Evolutionary conservation across 305 asterid genomes (phyloP).

Genomic region (Euphrasia arctica): DNA sequence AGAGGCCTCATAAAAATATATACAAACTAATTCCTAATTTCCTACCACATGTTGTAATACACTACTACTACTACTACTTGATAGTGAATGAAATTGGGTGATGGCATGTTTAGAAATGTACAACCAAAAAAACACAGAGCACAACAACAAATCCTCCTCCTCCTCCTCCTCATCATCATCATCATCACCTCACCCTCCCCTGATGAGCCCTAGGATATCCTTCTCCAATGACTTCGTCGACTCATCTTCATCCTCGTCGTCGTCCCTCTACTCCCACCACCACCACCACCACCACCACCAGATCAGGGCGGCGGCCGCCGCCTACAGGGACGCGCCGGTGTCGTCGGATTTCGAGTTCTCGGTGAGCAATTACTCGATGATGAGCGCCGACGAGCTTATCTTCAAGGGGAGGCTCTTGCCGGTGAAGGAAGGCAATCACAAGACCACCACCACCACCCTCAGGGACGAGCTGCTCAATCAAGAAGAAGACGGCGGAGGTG

Average conservation of each 20-base stretch:
- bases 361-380: conserved; percentile 60
- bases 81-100: background rate
- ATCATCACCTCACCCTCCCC: conserved; percentile 33
- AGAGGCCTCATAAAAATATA: no score
- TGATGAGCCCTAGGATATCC: conserved; percentile 80
- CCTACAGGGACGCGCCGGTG: conserved; percentile 66
- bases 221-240: conserved; percentile 85
- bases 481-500: background rate
- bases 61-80: background rate
- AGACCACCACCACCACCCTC: conserved; percentile 43
- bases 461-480: conserved; percentile 54
- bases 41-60: background rate
- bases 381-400: conserved; percentile 81
- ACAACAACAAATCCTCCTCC: background rate
- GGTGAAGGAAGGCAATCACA: conserved; percentile 38
- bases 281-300: background rate
- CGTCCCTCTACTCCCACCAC: background rate
- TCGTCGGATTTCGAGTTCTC: conserved; percentile 87
- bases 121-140: conserved; percentile 47
- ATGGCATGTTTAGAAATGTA: conserved; percentile 64
- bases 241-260: background rate
- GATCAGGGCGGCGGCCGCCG: conserved; percentile 4
- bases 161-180: no score
- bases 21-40: no score
- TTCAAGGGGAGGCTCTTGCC: conserved; percentile 70